Conservation (phyloP, 1,139 yeast genomes). For the Yamadazyma epiphylla region DNA sequence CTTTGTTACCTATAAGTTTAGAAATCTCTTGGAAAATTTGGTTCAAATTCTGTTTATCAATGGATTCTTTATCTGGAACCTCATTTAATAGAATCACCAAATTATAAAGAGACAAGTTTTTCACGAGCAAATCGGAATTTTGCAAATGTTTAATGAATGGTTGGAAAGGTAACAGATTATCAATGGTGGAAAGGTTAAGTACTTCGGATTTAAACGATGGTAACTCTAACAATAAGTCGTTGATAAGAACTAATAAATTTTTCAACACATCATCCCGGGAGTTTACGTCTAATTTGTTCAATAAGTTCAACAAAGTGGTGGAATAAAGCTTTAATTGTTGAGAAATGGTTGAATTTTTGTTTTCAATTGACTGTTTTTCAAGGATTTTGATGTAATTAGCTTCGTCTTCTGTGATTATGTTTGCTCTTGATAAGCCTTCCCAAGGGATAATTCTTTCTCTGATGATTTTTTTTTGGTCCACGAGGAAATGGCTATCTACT, state of each 20-base stretch:
- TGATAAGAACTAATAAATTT: constrained; percentile 64
- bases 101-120: constrained; percentile 44
- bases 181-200: constrained; percentile 42
- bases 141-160: constrained; percentile 53
- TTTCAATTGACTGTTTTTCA: constrained; percentile 49
- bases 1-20: constrained; percentile 40
- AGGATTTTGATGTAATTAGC: constrained; percentile 63
- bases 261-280: constrained; percentile 69
- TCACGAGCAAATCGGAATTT: constrained; percentile 43
- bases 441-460: constrained; percentile 86
- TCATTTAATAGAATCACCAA: constrained; percentile 37
- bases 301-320: constrained; percentile 50
- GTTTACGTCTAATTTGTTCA: constrained; percentile 44
- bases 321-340: constrained; percentile 54
- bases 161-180: constrained; percentile 49
- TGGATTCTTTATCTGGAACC: constrained; percentile 9
- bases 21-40: constrained; percentile 43
- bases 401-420: constrained; percentile 61
- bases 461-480: constrained; percentile 70
- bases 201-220: constrained; percentile 46
- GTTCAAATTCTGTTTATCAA: constrained; percentile 34
- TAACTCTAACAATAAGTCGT: constrained; percentile 53
- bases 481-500: constrained; percentile 63
- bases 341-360: constrained; percentile 35
- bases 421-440: constrained; percentile 85